These are phyloP conservation scores for Durotheca rogersii DNA, from an alignment of 495 filamentous ascomycete species.

Conservation along the genomic window DNA sequence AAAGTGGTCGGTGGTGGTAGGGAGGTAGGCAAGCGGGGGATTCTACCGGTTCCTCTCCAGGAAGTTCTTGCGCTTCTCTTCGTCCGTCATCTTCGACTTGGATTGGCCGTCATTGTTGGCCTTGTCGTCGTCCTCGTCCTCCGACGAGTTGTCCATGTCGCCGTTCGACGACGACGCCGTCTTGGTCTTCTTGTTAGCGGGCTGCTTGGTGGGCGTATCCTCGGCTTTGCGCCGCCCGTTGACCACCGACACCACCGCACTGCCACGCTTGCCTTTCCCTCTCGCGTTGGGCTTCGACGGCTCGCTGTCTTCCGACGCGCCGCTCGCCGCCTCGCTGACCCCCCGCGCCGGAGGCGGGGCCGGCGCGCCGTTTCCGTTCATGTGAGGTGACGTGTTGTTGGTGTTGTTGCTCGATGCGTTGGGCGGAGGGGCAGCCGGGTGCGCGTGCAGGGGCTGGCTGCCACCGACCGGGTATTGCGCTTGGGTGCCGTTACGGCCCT, in stretches of 20 bases:
- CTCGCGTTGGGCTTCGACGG: conserved; percentile 59
- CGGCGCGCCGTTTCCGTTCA: conserved; percentile 49
- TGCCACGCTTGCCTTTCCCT: conserved; percentile 68
- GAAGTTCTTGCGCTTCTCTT: conserved; percentile 98
- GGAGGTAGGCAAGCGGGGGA: conserved; percentile 39
- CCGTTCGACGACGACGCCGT: conserved; percentile 43
- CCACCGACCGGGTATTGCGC: conserved; percentile 55
- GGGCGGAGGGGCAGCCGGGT: conserved; percentile 31
- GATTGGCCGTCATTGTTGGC: conserved; percentile 41
- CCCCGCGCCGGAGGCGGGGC: conserved; percentile 51
- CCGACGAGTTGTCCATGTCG: conserved; percentile 49
- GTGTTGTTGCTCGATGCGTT: too few species aligned
- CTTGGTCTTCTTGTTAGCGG: conserved; percentile 72
- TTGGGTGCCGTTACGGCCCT: conserved; percentile 60
- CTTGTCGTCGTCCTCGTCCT: conserved; percentile 56
- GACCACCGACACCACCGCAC: conserved; percentile 31
- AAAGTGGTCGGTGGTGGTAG: background rate
- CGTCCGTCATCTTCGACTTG: conserved; percentile 92
- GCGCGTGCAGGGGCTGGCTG: conserved; percentile 47
- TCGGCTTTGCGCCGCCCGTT: conserved; percentile 80
- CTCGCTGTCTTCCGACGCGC: conserved; percentile 74
- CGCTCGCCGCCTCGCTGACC: conserved; percentile 68
- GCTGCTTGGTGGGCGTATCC: conserved; percentile 63
- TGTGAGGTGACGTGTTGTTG: conserved; percentile 54
- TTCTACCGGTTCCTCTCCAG: conserved; percentile 95